Conservation (phyloP, 192 early-diverging fungal genomes). For the Umbelopsis isabellina region DNA sequence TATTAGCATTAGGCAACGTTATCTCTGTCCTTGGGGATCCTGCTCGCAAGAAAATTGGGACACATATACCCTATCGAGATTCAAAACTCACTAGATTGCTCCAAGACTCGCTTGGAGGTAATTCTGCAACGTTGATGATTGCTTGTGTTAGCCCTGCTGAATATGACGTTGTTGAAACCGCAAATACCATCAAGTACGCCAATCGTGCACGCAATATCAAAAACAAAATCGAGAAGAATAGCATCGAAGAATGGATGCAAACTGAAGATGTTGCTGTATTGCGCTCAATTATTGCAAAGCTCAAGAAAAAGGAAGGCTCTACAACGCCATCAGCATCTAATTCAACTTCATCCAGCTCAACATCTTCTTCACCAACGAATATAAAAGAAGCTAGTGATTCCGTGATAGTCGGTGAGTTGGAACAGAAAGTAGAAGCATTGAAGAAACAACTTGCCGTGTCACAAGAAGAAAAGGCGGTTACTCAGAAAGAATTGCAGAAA, state of each 20-base stretch:
- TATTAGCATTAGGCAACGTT: constrained; percentile 95
- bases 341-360: neutral
- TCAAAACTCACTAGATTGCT: constrained; percentile 96
- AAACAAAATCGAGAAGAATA: constrained; percentile 84
- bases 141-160: constrained; percentile 92
- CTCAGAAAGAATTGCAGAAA: constrained; percentile 2
- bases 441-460: constrained; percentile 22
- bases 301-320: constrained; percentile 46
- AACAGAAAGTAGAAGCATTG: constrained; percentile 34
- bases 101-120: constrained; percentile 96
- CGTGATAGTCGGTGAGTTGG: constrained; percentile 16
- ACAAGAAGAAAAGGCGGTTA: neutral
- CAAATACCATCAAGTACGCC: constrained; percentile 97
- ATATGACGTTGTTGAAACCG: constrained; percentile 83
- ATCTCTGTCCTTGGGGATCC: constrained; percentile 94
- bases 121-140: constrained; percentile 91
- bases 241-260: constrained; percentile 60
- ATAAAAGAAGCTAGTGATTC: constrained; percentile 4
- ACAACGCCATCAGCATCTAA: constrained; percentile 6
- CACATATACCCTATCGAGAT: constrained; percentile 95
- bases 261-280: constrained; percentile 69
- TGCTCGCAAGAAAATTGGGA: constrained; percentile 41
- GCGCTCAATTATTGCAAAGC: constrained; percentile 63
- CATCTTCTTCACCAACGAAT: constrained; percentile 22
- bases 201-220: constrained; percentile 94